These are phyloP conservation scores for Ceratocystis colombiana DNA, from an alignment of 2,329 filamentous ascomycete species.

Conservation along the genomic window DNA sequence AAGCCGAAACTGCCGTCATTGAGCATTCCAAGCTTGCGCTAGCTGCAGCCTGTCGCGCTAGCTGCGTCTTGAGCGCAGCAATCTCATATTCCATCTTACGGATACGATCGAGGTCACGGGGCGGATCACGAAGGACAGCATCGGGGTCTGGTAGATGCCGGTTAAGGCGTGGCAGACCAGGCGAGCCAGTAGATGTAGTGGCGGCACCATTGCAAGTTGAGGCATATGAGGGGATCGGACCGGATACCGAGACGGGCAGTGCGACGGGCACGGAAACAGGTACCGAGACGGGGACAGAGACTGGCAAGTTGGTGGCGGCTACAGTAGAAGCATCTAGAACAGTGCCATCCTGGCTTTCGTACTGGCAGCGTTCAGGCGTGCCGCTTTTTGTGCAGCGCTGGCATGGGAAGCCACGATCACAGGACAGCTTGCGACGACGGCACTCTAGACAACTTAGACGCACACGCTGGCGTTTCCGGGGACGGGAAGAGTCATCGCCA, in stretches of 20 bases:
- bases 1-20: constrained; percentile 33
- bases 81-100: constrained; percentile 50
- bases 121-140: constrained; percentile 33
- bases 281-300: background rate
- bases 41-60: constrained; percentile 37
- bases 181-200: constrained; percentile 31
- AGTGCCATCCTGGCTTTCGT: constrained; percentile 47
- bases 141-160: constrained; percentile 28
- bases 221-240: background rate
- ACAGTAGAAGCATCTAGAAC: constrained; percentile 37
- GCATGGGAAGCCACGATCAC: constrained; percentile 51
- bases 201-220: background rate
- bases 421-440: constrained; percentile 50
- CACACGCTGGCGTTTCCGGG: constrained; percentile 50
- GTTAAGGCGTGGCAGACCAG: constrained; percentile 37
- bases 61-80: constrained; percentile 44
- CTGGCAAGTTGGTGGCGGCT: constrained; percentile 30
- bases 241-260: background rate
- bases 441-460: constrained; percentile 52
- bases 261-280: background rate
- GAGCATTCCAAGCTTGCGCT: constrained; percentile 38
- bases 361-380: constrained; percentile 50
- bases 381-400: constrained; percentile 54
- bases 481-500: constrained; percentile 29
- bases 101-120: constrained; percentile 48